Conservation (phyloP, 1,284 basidiomycete species). For the Cryptococcus sp. region DNA sequence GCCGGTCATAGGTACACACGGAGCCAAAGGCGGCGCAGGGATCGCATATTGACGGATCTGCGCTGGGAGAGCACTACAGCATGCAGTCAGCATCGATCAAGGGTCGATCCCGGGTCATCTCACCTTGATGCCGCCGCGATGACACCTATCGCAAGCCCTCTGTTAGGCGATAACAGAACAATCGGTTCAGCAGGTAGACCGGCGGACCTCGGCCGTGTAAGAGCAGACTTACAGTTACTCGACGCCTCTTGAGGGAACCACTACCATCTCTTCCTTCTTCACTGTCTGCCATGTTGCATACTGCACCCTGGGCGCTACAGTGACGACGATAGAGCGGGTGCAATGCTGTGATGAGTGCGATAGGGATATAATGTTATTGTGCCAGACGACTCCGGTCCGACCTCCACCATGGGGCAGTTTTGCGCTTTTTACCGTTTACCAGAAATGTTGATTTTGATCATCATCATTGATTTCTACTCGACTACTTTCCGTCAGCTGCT, state of each 20-base stretch:
- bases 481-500: no score
- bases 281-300: not conserved
- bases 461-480: no score
- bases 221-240: constrained; percentile 32
- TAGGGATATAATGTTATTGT: no score
- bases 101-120: constrained; percentile 1
- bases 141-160: constrained; percentile 51
- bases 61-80: constrained; percentile 38
- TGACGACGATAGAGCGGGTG: not conserved
- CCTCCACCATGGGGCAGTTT: constrained; percentile 4
- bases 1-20: constrained; percentile 48
- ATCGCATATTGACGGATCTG: constrained; percentile 30
- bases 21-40: constrained; percentile 45
- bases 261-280: no score
- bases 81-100: not conserved
- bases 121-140: constrained; percentile 48
- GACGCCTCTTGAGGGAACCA: constrained; percentile 25
- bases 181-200: not conserved
- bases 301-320: not conserved
- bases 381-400: no score
- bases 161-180: constrained; percentile 4
- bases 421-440: constrained; percentile 2
- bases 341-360: no score
- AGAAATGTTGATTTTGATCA: not conserved
- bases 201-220: not conserved